These are phyloP conservation scores for Boechera stricta DNA, from an alignment of 345 rosid genomes.

Conservation along the genomic window DNA sequence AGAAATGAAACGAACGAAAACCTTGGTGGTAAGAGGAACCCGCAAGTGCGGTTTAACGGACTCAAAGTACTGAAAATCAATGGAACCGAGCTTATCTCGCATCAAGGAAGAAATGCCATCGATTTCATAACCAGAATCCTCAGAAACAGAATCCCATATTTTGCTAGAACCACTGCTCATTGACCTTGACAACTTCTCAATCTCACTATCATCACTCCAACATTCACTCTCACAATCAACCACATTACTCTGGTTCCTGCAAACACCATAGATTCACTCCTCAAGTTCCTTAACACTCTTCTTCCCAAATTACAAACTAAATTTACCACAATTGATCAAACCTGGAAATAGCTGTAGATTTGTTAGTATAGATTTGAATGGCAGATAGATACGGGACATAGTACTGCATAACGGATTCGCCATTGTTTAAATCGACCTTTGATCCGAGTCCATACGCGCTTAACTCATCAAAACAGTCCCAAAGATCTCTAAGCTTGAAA, in stretches of 20 bases:
- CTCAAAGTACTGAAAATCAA: conserved; percentile 69
- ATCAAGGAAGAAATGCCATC: conserved; percentile 39
- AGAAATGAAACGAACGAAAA: conserved; percentile 19
- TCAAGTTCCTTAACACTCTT: not conserved
- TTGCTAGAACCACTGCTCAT: conserved; percentile 64
- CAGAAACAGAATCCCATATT: conserved; percentile 67
- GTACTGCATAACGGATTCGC: conserved; percentile 59
- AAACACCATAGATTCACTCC: conserved; percentile 23
- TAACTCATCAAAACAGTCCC: conserved; percentile 73
- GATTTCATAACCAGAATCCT: conserved; percentile 55
- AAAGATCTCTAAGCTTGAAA: conserved; percentile 69
- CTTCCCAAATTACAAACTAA: no score
- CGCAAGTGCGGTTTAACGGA: conserved; percentile 49
- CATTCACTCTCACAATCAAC: conserved; percentile 62
- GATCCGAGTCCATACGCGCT: conserved; percentile 76
- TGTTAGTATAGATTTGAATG: conserved; percentile 64
- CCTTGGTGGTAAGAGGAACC: conserved; percentile 56
- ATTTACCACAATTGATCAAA: not conserved
- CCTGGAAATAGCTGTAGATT: conserved; percentile 55
- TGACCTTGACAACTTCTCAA: conserved; percentile 66
- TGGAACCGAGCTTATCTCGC: conserved; percentile 57
- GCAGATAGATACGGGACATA: conserved; percentile 78
- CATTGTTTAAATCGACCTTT: conserved; percentile 42
- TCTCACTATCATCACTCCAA: conserved; percentile 69
- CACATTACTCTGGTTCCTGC: conserved; percentile 47